phyloP scores from a whole-genome alignment of 2,329 filamentous ascomycete species.

The Blumeria graminis region DNA sequence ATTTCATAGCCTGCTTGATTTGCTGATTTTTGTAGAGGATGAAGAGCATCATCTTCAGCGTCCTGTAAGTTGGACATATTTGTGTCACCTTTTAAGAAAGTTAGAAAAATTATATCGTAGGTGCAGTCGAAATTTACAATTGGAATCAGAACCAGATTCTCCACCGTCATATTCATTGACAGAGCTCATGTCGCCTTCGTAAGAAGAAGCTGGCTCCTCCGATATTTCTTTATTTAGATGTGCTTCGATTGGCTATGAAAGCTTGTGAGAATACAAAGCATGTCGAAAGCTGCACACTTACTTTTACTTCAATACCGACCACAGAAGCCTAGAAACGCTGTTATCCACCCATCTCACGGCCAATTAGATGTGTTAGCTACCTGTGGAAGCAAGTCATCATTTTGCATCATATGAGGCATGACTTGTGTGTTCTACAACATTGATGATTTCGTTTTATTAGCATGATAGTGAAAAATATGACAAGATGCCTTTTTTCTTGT shows the following conservation, averaged over 20 bases:
- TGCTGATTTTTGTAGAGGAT: constrained; percentile 37
- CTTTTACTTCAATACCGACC: too few relatives aligned
- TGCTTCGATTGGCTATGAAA: too few relatives aligned
- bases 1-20: constrained; percentile 57
- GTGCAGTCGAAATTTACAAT: neutral
- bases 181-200: constrained; percentile 16
- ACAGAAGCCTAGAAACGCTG: too few relatives aligned
- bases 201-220: constrained; percentile 13
- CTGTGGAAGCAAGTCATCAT: constrained; percentile 6
- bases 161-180: constrained; percentile 13
- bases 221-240: constrained; percentile 11
- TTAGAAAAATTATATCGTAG: constrained; percentile 1
- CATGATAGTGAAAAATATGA: too few relatives aligned
- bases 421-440: neutral
- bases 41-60: constrained; percentile 24
- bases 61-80: constrained; percentile 13
- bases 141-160: constrained; percentile 10
- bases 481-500: neutral
- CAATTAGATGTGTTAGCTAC: neutral
- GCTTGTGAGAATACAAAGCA: too few relatives aligned
- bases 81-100: constrained; percentile 4
- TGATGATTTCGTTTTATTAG: too few relatives aligned
- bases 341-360: too few relatives aligned
- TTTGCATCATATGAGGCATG: constrained; percentile 15
- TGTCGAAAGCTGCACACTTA: too few relatives aligned